Evolutionary conservation across 352 stramenopile species (phyloP).

Genomic region (Pythium biforme): DNA sequence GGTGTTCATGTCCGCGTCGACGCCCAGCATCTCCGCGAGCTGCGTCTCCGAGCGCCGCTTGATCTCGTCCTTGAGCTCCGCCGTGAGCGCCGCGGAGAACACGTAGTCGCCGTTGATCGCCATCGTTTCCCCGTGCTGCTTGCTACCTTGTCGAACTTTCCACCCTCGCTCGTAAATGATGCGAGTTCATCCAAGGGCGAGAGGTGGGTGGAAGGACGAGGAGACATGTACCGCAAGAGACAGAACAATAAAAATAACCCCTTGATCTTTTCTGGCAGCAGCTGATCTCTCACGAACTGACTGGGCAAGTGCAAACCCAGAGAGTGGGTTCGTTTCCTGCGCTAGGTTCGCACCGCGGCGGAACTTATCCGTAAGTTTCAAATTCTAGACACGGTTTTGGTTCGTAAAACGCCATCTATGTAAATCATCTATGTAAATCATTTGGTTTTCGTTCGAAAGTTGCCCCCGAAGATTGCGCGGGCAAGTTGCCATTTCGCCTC

Average conservation of each 20-base stretch:
- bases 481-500: no score
- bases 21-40: slow-evolving; percentile 76
- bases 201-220: not conserved
- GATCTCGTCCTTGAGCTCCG: slow-evolving; percentile 58
- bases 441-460: no score
- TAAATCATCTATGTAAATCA: no score
- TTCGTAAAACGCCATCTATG: no score
- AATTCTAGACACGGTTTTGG: no score
- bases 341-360: no score
- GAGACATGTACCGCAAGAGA: not conserved
- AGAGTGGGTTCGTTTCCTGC: no score
- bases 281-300: no score
- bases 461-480: no score
- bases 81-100: slow-evolving; percentile 54
- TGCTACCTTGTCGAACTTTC: not conserved
- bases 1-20: slow-evolving; percentile 72
- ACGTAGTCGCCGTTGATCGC: slow-evolving; percentile 41
- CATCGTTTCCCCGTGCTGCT: not conserved
- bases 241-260: not conserved
- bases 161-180: not conserved
- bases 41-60: slow-evolving; percentile 43
- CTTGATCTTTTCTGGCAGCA: no score
- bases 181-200: not conserved
- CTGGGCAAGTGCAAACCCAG: no score
- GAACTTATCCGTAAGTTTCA: no score